A percentile compares a stretch with the other conserved stretches of the same genome.
Conservation (phyloP, 1,284 basidiomycete genomes). For the Pseudozyma sp. region DNA sequence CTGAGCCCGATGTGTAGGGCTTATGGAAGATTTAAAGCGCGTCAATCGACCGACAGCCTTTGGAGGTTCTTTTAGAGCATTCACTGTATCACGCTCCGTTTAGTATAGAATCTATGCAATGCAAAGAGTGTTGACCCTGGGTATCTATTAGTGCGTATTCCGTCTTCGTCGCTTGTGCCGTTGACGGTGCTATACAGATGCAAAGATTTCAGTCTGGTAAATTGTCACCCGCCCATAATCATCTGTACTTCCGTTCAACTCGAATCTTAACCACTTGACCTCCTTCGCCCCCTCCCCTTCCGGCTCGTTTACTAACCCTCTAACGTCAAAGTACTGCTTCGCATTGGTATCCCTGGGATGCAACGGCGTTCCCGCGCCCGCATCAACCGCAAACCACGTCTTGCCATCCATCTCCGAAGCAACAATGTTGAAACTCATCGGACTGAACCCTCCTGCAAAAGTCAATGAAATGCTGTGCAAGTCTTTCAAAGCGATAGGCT, state of each 20-base stretch:
- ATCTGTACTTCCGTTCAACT: constrained; percentile 45
- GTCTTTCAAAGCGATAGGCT: background rate
- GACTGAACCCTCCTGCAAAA: constrained; percentile 45
- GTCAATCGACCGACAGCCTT: constrained; percentile 22
- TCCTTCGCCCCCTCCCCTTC: background rate
- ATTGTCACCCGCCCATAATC: constrained; percentile 45
- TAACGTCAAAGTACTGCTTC: constrained; percentile 35
- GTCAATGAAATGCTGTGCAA: constrained; percentile 39
- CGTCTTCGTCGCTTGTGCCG: too few relatives aligned
- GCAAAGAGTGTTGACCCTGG: background rate
- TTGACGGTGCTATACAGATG: background rate
- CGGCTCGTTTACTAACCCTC: background rate
- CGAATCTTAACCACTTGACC: constrained; percentile 22
- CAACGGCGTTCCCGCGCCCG: constrained; percentile 4
- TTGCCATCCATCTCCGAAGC: constrained; percentile 24
- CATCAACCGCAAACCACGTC: constrained; percentile 5
- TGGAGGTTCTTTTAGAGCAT: constrained; percentile 47
- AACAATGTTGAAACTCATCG: constrained; percentile 19
- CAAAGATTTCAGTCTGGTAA: constrained; percentile 39
- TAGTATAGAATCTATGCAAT: background rate
- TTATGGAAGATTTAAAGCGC: constrained; percentile 40
- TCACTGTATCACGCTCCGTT: background rate
- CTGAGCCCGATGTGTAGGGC: constrained; percentile 32
- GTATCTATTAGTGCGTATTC: background rate
- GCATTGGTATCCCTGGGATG: constrained; percentile 38